Evolutionary conservation across 208 protist species (phyloP), one percentile per base, ranked within the genome.

Genomic region (Acanthamoeba sp.): DNA sequence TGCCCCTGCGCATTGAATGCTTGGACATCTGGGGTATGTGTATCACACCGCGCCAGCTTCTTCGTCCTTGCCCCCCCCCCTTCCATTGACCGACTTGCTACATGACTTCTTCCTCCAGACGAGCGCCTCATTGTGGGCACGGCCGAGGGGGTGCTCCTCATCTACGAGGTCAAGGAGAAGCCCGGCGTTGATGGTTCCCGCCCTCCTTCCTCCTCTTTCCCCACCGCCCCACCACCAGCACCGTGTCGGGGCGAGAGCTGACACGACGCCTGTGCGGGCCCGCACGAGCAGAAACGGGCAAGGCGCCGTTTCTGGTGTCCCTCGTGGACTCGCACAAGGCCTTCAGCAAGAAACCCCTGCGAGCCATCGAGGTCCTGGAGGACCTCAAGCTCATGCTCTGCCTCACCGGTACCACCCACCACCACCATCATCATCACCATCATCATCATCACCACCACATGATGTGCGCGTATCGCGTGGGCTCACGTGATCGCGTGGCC

Each of bases 341-440:
- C 2, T 71, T 71, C 85, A 91, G 55, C 55, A 91, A 91, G 42
- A 91, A 91, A 36, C 55, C 85, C 57, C 69, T 91, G n/a, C 50
- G 42, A 1, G 12, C 29, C 10, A 64, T 91, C 57, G 57, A 91
- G 32, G 85, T 71, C 18, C 32, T 91, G 2, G 55, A 64, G 24
- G 55, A 64, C 18, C 59, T 91, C 57, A 71, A 91, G 85, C 55
- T 91, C 57, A 52, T 71, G 85, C 50, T 91, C 36, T 52, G 24
- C 85, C 85, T 64, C 40, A 73, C 85, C 16, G 85, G 85, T 91
- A 32, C n/a, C 42, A 29, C 42, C 76, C 76, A n/a, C 76, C 27
- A 6, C 22, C n/a, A n/a, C n/a, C n/a, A n/a, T n/a, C n/a, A n/a
- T n/a, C n/a, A n/a, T n/a, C n/a, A n/a, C n/a, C n/a, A n/a, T n/a